Percentiles rank a stretch among this genome's conserved stretches.
phyloP scores from a whole-genome alignment of 1,284 basidiomycete genomes.

The Takashimella tepidaria region DNA sequence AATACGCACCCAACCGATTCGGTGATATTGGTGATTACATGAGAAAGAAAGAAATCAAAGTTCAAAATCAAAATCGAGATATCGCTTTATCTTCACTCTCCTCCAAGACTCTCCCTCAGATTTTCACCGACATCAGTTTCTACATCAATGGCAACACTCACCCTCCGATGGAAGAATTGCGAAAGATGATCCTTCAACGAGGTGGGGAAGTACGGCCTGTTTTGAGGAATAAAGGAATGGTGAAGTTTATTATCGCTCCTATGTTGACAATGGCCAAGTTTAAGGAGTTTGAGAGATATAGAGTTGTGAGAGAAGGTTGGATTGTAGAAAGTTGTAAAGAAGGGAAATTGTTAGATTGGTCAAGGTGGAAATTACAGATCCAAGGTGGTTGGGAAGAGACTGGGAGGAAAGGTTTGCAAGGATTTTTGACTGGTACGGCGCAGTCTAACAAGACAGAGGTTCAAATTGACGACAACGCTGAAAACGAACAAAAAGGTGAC shows the following conservation, averaged over 20 bases:
- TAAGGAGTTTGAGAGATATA: slow-evolving; percentile 80
- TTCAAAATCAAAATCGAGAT: slow-evolving; percentile 75
- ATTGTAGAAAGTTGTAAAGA: slow-evolving; percentile 67
- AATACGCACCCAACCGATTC: slow-evolving; percentile 75
- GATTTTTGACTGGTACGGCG: slow-evolving; percentile 24
- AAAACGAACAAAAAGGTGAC: slow-evolving; percentile 6
- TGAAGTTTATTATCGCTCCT: slow-evolving; percentile 73
- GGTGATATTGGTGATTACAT: slow-evolving; percentile 83
- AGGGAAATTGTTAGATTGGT: slow-evolving; percentile 54
- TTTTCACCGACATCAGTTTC: slow-evolving; percentile 69
- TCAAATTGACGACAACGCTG: slow-evolving; percentile 3
- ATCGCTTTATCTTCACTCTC: slow-evolving; percentile 47
- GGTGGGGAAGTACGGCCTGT: slow-evolving; percentile 74
- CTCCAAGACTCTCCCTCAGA: slow-evolving; percentile 48
- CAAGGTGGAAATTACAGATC: slow-evolving; percentile 35
- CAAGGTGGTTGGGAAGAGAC: slow-evolving; percentile 32
- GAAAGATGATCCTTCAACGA: slow-evolving; percentile 71
- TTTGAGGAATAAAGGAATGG: slow-evolving; percentile 32
- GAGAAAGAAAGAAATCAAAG: slow-evolving; percentile 79
- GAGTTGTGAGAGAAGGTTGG: slow-evolving; percentile 83
- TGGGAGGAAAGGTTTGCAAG: slow-evolving; percentile 32
- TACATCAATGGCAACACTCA: slow-evolving; percentile 90
- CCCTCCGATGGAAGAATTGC: slow-evolving; percentile 79
- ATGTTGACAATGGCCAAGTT: slow-evolving; percentile 85
- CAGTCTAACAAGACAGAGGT: slow-evolving; percentile 3